Percentiles rank a stretch among this genome's conserved stretches.
phyloP scores from a whole-genome alignment of 306 rosid species.

The Cotoneaster glaucophyllus region DNA sequence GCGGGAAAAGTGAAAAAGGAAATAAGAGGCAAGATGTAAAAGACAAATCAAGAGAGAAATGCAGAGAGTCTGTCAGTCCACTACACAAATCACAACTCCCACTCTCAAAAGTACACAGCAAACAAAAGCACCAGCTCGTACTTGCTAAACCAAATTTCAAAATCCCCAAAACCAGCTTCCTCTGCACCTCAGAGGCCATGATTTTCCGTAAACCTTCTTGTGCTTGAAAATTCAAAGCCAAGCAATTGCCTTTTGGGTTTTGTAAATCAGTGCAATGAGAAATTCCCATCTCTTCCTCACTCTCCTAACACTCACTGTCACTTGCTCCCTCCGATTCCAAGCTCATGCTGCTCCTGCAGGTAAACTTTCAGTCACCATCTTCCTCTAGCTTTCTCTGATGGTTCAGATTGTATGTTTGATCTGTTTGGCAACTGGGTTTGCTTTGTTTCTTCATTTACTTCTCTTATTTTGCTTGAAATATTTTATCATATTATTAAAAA shows the following conservation, averaged over 20 bases:
- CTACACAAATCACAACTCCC: not conserved
- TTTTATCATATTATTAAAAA: not conserved
- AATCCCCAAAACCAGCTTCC: not conserved
- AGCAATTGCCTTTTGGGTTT: constrained; percentile 4
- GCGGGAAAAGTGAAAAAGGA: too few species aligned
- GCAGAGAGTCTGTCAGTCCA: too few species aligned
- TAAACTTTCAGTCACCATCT: constrained; percentile 15
- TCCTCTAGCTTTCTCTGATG: not conserved
- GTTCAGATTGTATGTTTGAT: constrained; percentile 14
- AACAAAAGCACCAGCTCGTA: not conserved
- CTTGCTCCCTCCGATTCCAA: constrained; percentile 44
- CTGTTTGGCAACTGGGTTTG: constrained; percentile 27
- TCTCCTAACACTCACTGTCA: constrained; percentile 22
- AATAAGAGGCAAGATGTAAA: too few species aligned
- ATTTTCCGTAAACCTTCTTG: not conserved
- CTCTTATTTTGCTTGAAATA: not conserved
- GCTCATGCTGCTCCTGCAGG: constrained; percentile 88
- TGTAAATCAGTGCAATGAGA: constrained; percentile 36
- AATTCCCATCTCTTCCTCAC: constrained; percentile 31
- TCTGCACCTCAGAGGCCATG: not conserved
- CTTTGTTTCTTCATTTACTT: constrained; percentile 11
- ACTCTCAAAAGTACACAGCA: not conserved
- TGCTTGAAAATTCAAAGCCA: not conserved
- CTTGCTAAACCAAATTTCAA: not conserved
- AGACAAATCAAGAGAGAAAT: too few species aligned